phyloP scores from a whole-genome alignment of 177 flowering plant species.

The Vitis hybrid region DNA sequence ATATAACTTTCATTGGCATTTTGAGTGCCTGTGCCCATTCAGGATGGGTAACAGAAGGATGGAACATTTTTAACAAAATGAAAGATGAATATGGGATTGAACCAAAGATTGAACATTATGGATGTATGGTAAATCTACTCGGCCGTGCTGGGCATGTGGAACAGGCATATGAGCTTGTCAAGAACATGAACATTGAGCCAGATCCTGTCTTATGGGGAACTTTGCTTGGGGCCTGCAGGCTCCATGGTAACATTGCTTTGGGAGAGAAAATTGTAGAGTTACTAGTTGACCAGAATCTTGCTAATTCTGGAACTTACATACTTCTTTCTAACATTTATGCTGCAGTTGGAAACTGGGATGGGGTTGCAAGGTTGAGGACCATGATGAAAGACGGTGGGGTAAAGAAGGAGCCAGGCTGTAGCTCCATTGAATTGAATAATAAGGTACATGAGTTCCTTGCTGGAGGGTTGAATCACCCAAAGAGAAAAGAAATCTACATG shows the following conservation, averaged over 20 bases:
- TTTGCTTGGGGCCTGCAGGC: slow-evolving; percentile 68
- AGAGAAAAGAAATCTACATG: slow-evolving; percentile 60
- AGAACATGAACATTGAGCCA: slow-evolving; percentile 54
- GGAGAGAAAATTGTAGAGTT: slow-evolving; percentile 65
- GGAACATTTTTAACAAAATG: slow-evolving; percentile 53
- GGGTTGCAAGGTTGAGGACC: slow-evolving; percentile 63
- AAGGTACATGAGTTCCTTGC: slow-evolving; percentile 74
- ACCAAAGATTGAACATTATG: slow-evolving; percentile 90
- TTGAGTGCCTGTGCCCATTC: slow-evolving; percentile 75
- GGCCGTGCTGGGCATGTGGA: slow-evolving; percentile 71
- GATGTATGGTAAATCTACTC: slow-evolving; percentile 89
- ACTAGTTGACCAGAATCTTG: slow-evolving; percentile 40
- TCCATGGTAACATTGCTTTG: slow-evolving; percentile 48
- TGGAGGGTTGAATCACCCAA: slow-evolving; percentile 71
- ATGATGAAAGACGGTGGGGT: slow-evolving; percentile 65
- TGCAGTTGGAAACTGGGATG: slow-evolving; percentile 62
- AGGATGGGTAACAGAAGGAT: slow-evolving; percentile 65
- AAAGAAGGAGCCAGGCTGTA: slow-evolving; percentile 83
- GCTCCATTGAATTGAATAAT: slow-evolving; percentile 67
- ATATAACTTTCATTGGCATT: slow-evolving; percentile 71
- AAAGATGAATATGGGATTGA: slow-evolving; percentile 48
- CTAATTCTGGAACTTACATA: slow-evolving; percentile 71
- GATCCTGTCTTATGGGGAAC: slow-evolving; percentile 79
- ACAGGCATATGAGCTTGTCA: slow-evolving; percentile 73
- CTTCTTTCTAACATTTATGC: slow-evolving; percentile 84